Base-by-base conservation (phyloP, 331 rosid genomes). In the Malus hybrid region DNA sequence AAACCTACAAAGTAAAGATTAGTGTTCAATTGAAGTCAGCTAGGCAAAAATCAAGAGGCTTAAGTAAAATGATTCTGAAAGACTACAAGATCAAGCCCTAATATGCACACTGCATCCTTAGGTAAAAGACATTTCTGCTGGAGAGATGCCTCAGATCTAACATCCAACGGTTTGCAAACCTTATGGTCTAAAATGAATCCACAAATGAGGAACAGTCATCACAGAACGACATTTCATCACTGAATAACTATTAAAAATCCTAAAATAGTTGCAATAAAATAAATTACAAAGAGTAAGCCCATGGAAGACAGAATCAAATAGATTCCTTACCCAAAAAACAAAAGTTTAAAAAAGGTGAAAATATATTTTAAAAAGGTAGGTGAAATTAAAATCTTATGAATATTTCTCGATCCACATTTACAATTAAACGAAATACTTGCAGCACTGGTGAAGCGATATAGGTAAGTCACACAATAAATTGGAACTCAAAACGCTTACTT, bases 1-100 rank as follows among this genome's bases (percentile, higher is more conserved):
- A 94, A 84, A 94, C 89, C 99, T 94, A 84, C 84, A 87, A 83
- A 73, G 71, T 33, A 70, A 79, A 69, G 22, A 69, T 76, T 61
- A 81, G 67, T 33, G 28, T 50, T 65, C 46, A 59, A 73, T 4
- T 44, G 19, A 72, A 69, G 60, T 69, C 71, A 36, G 24, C 48
- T 10, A 34, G 73, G 57, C 22, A 72, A 73, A 67, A 46, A 29
- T 32, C 3, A 68, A 54, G 56, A 19, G 34, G 50, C 10, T 6
- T 34, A 31, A 63, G 67, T 15, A 27, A 73, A 36, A 61, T 13
- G 57, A 15, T 52, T 52, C 57, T 52, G 20, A 52, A 52, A 52
- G 57, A 52, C 57, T 6, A 52, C 10, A 18, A 52, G 10, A 52
- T 16, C 20, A 52, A 52, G 3, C 57, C 57, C 57, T 52, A 16